A percentile compares a stretch with the other conserved stretches of the same genome.
Evolutionary conservation across 148 eudicot species (phyloP).

Genomic region (Camellia lanceoleosa): DNA sequence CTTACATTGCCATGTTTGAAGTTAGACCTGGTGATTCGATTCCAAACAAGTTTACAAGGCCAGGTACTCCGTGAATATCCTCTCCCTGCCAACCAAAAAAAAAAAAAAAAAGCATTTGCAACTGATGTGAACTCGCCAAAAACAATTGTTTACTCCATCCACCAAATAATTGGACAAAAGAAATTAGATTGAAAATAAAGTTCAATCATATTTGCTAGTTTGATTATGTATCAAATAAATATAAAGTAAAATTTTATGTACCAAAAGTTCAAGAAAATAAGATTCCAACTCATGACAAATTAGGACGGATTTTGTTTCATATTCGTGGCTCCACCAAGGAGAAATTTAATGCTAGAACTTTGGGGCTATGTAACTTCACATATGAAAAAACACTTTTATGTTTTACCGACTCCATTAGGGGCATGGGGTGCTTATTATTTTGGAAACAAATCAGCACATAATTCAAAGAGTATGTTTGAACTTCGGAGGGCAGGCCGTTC

Average conservation of each 20-base stretch:
- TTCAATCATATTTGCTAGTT: not conserved
- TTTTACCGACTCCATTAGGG: not conserved
- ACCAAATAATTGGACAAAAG: not conserved
- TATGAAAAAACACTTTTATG: not conserved
- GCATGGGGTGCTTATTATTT: too few species aligned
- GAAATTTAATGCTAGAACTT: not conserved
- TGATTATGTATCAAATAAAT: not conserved
- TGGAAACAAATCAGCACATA: too few species aligned
- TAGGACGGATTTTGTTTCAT: not conserved
- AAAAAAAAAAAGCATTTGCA: not conserved
- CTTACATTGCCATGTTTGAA: slow-evolving; percentile 61
- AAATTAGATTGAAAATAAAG: not conserved
- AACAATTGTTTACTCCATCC: not conserved
- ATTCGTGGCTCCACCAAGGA: not conserved
- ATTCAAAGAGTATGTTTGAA: too few species aligned
- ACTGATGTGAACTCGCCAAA: too few species aligned
- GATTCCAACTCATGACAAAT: not conserved
- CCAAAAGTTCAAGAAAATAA: not conserved
- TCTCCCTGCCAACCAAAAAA: slow-evolving; percentile 47
- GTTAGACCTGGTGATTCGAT: slow-evolving; percentile 94
- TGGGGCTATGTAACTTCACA: not conserved
- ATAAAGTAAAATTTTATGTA: not conserved
- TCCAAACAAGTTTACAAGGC: slow-evolving; percentile 80
- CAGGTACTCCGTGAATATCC: slow-evolving; percentile 64
- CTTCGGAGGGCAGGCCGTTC: not conserved